phyloP scores from a whole-genome alignment of 805 yeast genomes.

The Yarrowia sp. region DNA sequence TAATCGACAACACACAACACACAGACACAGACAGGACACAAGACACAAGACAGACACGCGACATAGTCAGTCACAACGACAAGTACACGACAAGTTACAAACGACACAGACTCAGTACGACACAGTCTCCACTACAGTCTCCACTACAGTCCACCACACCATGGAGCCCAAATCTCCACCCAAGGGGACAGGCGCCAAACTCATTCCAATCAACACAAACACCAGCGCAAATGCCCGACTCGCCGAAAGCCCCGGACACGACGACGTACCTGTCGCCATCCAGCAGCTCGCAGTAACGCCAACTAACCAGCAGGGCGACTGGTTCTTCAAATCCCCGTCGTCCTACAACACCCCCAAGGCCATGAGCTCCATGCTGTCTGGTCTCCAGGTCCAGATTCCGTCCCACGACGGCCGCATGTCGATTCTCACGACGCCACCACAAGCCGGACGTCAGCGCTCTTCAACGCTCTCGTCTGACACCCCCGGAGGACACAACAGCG shows the following conservation, averaged over 20 bases:
- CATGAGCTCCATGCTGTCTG: background rate
- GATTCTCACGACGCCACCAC: background rate
- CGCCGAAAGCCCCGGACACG: background rate
- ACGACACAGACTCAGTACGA: background rate
- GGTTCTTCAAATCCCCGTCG: constrained; percentile 7
- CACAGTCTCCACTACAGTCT: background rate
- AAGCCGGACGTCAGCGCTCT: background rate
- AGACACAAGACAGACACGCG: no score
- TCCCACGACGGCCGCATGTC: background rate
- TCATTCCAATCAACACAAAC: background rate
- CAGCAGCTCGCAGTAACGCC: constrained; percentile 14
- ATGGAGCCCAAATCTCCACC: no score
- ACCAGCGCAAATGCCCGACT: background rate
- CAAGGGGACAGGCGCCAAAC: background rate
- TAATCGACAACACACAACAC: background rate
- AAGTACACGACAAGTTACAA: background rate
- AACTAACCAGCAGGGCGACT: constrained; percentile 17
- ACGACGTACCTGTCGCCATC: constrained; percentile 1
- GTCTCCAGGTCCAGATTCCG: constrained; percentile 17
- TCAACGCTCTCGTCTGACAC: background rate
- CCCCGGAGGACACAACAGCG: background rate
- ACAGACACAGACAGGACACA: background rate
- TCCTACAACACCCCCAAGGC: background rate
- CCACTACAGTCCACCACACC: no score
- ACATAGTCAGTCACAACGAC: no score